Evolutionary conservation across 176 grass and related monocot species (phyloP).

Genomic region (Guadua angustifolia): DNA sequence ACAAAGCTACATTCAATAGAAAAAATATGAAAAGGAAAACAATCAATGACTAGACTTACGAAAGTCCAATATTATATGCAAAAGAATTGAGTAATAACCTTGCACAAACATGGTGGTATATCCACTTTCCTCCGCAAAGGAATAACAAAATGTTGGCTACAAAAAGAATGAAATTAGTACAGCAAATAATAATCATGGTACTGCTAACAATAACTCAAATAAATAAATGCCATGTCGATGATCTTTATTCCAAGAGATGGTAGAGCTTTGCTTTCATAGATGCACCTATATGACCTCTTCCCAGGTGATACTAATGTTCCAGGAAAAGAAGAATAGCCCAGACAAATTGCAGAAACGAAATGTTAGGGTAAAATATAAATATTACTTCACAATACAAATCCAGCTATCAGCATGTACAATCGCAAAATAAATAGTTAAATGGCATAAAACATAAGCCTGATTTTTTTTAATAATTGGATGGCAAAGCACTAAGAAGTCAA

Average conservation of each 20-base stretch:
- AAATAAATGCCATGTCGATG: conserved; percentile 68
- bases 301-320: conserved; percentile 83
- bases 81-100: conserved; percentile 63
- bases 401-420: not conserved
- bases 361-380: conserved; percentile 2
- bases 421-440: conserved; percentile 9
- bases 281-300: conserved; percentile 90
- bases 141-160: conserved; percentile 89
- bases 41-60: not conserved
- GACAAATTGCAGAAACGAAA: conserved; percentile 15
- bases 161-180: conserved; percentile 31
- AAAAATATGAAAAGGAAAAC: not conserved
- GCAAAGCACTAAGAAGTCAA: not conserved
- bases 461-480: conserved; percentile 11
- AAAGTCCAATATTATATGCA: conserved; percentile 2
- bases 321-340: conserved; percentile 29
- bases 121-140: conserved; percentile 92
- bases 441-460: not conserved
- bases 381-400: not conserved
- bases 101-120: conserved; percentile 94
- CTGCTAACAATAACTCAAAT: conserved; percentile 12
- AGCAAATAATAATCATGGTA: conserved; percentile 38
- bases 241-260: conserved; percentile 84
- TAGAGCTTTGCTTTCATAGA: conserved; percentile 88
- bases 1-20: not conserved